phyloP scores from a whole-genome alignment of 371 early-diverging fungal genomes.

The Chytridiales sp. region DNA sequence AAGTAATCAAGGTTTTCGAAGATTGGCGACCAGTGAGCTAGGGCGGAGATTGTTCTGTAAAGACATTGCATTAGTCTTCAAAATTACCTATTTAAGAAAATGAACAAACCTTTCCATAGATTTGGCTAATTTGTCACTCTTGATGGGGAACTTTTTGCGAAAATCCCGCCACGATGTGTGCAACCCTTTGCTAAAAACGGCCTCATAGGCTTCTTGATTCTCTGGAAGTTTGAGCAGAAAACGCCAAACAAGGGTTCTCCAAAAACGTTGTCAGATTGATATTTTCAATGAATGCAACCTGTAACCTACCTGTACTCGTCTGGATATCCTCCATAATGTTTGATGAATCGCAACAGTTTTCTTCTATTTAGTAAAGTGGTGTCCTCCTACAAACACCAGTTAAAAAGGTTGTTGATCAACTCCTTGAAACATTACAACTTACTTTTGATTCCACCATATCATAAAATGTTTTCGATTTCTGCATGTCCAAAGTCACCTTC shows the following conservation, averaged over 20 bases:
- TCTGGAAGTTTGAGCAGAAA: constrained; percentile 52
- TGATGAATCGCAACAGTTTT: constrained; percentile 38
- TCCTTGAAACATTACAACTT: neutral
- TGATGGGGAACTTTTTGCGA: constrained; percentile 47
- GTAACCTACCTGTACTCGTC: constrained; percentile 39
- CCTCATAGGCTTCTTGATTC: constrained; percentile 50
- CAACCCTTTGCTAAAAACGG: constrained; percentile 43
- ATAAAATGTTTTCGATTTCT: constrained; percentile 35
- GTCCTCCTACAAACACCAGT: constrained; percentile 24
- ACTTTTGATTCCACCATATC: constrained; percentile 47
- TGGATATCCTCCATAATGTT: constrained; percentile 49
- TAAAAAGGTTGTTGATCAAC: neutral
- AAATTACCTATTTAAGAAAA: neutral
- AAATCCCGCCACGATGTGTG: constrained; percentile 46
- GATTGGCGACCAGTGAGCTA: constrained; percentile 57
- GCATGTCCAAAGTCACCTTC: constrained; percentile 16
- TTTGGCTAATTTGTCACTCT: constrained; percentile 42
- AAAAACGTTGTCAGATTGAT: constrained; percentile 1
- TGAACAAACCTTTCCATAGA: constrained; percentile 44
- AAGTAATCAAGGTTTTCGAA: constrained; percentile 55
- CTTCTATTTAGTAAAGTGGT: constrained; percentile 32
- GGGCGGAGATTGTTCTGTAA: constrained; percentile 45
- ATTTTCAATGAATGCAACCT: neutral
- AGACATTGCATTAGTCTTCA: neutral
- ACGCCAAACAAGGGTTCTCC: constrained; percentile 51